Evolutionary conservation across 805 yeast genomes (phyloP), one percentile per base, ranked within the genome.

Genomic region (Lipomyces yamanashiensis): DNA sequence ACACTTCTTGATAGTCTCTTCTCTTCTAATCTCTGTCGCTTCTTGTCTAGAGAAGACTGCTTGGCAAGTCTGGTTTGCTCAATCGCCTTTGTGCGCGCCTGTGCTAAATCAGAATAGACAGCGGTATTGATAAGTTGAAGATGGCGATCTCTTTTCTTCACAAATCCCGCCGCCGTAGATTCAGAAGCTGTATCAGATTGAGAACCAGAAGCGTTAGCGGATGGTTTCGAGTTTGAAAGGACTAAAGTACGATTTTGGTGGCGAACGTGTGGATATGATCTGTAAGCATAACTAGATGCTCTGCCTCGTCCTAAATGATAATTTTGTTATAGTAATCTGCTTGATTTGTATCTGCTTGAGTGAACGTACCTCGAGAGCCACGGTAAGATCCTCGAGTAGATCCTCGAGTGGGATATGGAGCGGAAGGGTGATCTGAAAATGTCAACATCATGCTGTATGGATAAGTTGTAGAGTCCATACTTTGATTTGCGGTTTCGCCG

Each of bases 201-300:
- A 19, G 58, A 19, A 41, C 23, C 58, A 15, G 57, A 39, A 9
- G 33, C 21, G 34, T 23, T 33, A 21, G 53, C 41, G 10, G 53
- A 19, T 15, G 52, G 54, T 23, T 54, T 57, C 19, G 61, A 39
- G 17, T 40, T 48, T 12, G 59, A 48, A n/a, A 67, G 57, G 10
- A 68, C 69, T 13, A 68, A 57, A 10, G 67, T 61, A 39, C 68
- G 60, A 21, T 67, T 64, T n/a, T 70, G 63, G 41, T 65, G 70
- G n/a, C 65, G 43, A 36, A 54, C 55, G 23, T 19, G 41, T 9
- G 63, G 44, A n/a, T 54, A 45, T 21, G 55, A 53, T 53, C 57
- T 53, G n/a, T 53, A 53, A n/a, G 57, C 44, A 40, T 36, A 54
- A 36, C 51, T 45, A 17, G 58, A 54, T 13, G 68, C 64, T 8